Conservation (phyloP, 306 rosid species). For the Sicyos baderoa region DNA sequence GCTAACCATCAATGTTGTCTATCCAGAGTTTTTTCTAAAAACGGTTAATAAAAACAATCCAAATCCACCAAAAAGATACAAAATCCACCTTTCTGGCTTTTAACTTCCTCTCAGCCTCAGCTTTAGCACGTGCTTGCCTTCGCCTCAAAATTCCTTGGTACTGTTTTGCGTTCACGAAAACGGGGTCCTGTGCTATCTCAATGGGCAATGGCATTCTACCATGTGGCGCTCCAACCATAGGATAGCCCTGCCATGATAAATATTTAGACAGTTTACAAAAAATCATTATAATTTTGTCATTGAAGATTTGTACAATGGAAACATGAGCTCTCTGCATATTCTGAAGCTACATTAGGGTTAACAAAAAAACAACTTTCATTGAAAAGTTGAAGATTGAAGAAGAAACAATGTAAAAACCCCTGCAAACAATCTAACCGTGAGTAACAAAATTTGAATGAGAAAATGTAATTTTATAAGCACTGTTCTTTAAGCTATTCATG, state of each 20-base stretch:
- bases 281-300: not conserved
- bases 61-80: not conserved
- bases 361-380: not conserved
- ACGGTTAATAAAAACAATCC: not conserved
- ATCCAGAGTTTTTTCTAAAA: not conserved
- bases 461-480: not conserved
- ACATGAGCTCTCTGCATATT: not conserved
- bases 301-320: not conserved
- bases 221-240: constrained; percentile 80
- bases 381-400: not conserved
- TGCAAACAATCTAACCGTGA: not conserved
- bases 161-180: constrained; percentile 93
- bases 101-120: constrained; percentile 86
- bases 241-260: constrained; percentile 51
- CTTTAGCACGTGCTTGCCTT: constrained; percentile 96
- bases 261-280: not conserved
- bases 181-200: constrained; percentile 97
- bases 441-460: not conserved
- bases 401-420: not conserved
- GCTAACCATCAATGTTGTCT: not conserved
- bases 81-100: constrained; percentile 73
- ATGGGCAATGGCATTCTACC: constrained; percentile 93
- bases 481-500: not conserved
- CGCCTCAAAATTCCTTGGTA: constrained; percentile 97
- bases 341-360: not conserved